Conservation (phyloP, 2,329 filamentous ascomycete species). For the Zasmidium cellare region DNA sequence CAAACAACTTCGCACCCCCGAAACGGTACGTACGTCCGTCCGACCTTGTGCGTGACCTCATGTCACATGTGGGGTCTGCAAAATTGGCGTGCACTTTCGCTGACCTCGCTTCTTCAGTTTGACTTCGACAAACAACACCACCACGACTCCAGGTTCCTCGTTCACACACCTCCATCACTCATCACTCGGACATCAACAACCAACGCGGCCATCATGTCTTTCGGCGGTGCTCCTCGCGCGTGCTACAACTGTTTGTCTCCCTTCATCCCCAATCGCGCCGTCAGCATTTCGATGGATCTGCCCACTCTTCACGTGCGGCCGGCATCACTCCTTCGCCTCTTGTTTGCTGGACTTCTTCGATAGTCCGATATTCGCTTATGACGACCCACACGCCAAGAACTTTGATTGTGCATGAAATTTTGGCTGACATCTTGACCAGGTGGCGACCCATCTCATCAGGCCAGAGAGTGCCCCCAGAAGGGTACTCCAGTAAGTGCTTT, state of each 20-base stretch:
- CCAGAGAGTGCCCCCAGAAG: slow-evolving; percentile 53
- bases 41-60: background rate
- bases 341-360: background rate
- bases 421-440: slow-evolving; percentile 35
- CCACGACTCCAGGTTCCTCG: background rate
- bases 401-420: slow-evolving; percentile 11
- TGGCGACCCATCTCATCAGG: slow-evolving; percentile 51
- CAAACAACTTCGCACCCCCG: background rate
- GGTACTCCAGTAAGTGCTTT: slow-evolving; percentile 35
- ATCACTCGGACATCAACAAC: slow-evolving; percentile 14
- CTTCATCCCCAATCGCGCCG: background rate
- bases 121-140: background rate
- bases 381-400: slow-evolving; percentile 10
- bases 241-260: slow-evolving; percentile 58
- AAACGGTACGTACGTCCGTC: background rate
- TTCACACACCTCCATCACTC: background rate
- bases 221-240: slow-evolving; percentile 39
- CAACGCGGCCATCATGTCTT: background rate
- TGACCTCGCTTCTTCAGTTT: background rate
- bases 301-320: slow-evolving; percentile 1
- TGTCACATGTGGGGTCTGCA: background rate
- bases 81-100: background rate
- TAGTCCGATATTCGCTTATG: slow-evolving; percentile 1
- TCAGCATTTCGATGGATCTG: slow-evolving; percentile 1
- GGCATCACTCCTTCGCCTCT: background rate